These are phyloP conservation scores for Psidium guajava DNA, from an alignment of 345 rosid genomes.

Conservation along the genomic window DNA sequence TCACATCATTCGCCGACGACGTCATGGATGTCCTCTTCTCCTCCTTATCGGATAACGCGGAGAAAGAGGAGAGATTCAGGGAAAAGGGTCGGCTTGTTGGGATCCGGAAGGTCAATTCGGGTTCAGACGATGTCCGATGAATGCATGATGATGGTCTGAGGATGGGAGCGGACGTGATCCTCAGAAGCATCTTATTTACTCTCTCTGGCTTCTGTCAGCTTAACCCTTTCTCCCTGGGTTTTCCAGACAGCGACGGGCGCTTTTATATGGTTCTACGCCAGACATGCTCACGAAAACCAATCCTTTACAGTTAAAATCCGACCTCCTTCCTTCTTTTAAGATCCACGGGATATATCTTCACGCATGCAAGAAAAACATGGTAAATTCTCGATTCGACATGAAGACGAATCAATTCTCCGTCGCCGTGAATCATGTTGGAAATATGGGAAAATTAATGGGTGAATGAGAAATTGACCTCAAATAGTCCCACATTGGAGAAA, in stretches of 20 bases:
- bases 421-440: no score
- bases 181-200: conserved; percentile 16
- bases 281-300: background rate
- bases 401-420: background rate
- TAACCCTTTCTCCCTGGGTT: background rate
- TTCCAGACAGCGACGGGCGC: background rate
- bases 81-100: conserved; percentile 6
- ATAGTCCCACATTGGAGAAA: no score
- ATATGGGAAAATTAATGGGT: no score
- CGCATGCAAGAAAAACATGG: background rate
- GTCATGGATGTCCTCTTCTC: conserved; percentile 9
- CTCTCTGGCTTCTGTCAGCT: background rate
- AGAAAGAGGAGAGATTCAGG: background rate
- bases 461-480: no score
- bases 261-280: background rate
- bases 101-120: background rate
- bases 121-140: background rate
- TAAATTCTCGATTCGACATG: background rate
- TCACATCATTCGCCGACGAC: conserved; percentile 12
- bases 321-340: background rate
- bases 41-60: background rate
- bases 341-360: background rate
- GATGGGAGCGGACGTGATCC: conserved; percentile 26
- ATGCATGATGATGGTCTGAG: conserved; percentile 3
- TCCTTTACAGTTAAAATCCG: background rate